Evolutionary conservation across 2,329 filamentous ascomycete species (phyloP).

Genomic region (Penicillium nordicum): DNA sequence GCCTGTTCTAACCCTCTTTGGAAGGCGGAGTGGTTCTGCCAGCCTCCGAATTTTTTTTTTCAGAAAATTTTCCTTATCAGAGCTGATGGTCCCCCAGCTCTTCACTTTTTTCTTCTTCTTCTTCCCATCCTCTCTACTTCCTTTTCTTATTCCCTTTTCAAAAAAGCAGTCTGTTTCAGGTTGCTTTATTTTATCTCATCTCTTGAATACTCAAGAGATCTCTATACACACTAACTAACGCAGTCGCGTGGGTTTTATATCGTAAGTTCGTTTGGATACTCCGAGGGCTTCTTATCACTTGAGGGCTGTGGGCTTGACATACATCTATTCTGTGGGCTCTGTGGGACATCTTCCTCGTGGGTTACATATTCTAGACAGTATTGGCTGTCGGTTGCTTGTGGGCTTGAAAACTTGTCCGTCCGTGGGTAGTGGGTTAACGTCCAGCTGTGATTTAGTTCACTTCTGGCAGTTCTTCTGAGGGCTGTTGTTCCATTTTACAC

Average conservation of each 20-base stretch:
- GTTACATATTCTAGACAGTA: slow-evolving; percentile 43
- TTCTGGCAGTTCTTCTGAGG: slow-evolving; percentile 29
- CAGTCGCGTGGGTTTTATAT: slow-evolving; percentile 35
- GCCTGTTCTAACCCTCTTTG: slow-evolving; percentile 7
- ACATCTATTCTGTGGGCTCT: slow-evolving; percentile 43
- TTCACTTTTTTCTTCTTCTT: slow-evolving; percentile 23
- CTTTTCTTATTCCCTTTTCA: slow-evolving; percentile 9
- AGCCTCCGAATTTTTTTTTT: slow-evolving; percentile 30
- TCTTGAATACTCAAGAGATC: slow-evolving; percentile 5
- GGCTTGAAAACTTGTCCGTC: slow-evolving; percentile 42
- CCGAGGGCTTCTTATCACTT: slow-evolving; percentile 38
- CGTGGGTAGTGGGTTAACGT: slow-evolving; percentile 42
- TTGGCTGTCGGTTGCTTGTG: slow-evolving; percentile 43
- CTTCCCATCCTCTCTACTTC: slow-evolving; percentile 19
- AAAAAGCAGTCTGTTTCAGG: slow-evolving; percentile 14
- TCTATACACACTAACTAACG: slow-evolving; percentile 28
- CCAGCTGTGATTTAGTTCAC: slow-evolving; percentile 34
- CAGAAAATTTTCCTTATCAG: slow-evolving; percentile 28
- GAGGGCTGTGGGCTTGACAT: slow-evolving; percentile 45
- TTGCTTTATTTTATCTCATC: slow-evolving; percentile 13
- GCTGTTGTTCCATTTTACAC: slow-evolving; percentile 24
- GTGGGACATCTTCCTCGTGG: slow-evolving; percentile 38
- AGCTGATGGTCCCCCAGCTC: slow-evolving; percentile 23
- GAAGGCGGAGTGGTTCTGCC: slow-evolving; percentile 35
- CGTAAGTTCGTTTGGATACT: slow-evolving; percentile 36